Base-by-base conservation (phyloP, 495 filamentous ascomycete genomes). In the Chaetomium fimeti region DNA sequence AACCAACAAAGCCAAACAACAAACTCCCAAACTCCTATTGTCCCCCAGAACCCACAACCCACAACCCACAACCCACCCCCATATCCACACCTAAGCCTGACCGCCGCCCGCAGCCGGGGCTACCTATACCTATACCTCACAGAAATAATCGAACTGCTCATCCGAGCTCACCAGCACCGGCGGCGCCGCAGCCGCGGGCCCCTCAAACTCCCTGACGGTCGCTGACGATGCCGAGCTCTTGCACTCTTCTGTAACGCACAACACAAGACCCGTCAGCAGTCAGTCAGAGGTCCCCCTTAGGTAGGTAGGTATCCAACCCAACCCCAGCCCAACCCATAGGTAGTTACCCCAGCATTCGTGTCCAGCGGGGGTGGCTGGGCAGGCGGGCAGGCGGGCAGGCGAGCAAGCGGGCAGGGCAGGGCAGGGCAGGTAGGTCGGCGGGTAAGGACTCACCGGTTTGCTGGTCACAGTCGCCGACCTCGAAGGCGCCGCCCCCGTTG, bases 391-490 rank as follows among this genome's bases (percentile, higher is more conserved):
- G 32, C 32, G 3, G 32, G 29, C 7, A 32, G 29, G 7, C 29
- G 32, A 9, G 5, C 12, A 11, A 9, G 32, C 8, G 12, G 32
- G 32, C 32, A 36, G 32, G 32, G 6, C 32, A 11, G 8, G 32
- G 8, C 32, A 36, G 32, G 32, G 8, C 32, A 9, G n/a, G n/a
- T n/a, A n/a, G n/a, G n/a, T n/a, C n/a, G n/a, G n/a, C n/a, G n/a
- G n/a, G n/a, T n/a, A n/a, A n/a, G n/a, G 18, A 68, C 77, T 70
- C 40, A 80, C 78, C 57, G 16, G 63, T 66, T 52, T 80, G 78
- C 22, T 66, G 61, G 42, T 80, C 77, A 49, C 77, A 80, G 20
- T 77, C 73, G 16, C 59, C 57, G 0, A 78, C 75, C 2, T 52
- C 36, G 57, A 78, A 76, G 27, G n/a, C 29, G 0, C 53, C 71